Evolutionary conservation across 805 yeast species (phyloP), one percentile per base, ranked within the genome.

Genomic region (Jamesozyma piceae): DNA sequence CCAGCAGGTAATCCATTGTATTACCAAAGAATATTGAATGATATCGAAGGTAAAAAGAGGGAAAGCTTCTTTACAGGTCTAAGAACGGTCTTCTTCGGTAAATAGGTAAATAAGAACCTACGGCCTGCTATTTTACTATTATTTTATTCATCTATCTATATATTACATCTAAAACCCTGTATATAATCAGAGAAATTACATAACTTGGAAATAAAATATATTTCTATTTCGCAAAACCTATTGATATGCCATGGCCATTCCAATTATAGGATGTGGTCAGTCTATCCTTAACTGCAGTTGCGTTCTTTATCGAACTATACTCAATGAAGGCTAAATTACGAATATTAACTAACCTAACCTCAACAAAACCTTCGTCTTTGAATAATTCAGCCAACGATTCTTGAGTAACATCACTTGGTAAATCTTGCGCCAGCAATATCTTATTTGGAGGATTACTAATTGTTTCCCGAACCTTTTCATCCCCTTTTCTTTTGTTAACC

Each of bases 1-100:
- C 97, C 97, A n/a, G 79, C 80, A 54, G 95, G 95, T 2, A 84
- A 86, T 62, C 87, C 95, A 2, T 62, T 71, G 37, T 88, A 88
- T 57, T 88, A 88, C 55, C 74, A 71, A 33, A 72, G 92, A 54
- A 69, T 88, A 41, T 50, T 81, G 63, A 69, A 72, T 22, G 95
- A 86, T 58, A 73, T 88, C 34, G 69, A 72, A 45, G 89, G 90
- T 20, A 79, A 80, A 53, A 72, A 74, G 54, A 80, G 75, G 60
- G 95, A 84, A 62, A 72, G 75, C 14, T 61, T 81, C 40, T 59
- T 74, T 41, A 65, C 77, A 32, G 94, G 92, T 18, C 54, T 83
- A 59, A 77, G 79, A 62, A 82, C 89, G 17, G 85, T 87, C 26
- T 57, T 83, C 31, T 77, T 82, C 51, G 95, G 95, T 41, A 80